Evolutionary conservation across 345 rosid genomes (phyloP), one percentile per base, ranked within the genome.

Genomic region (Psidium guajava): DNA sequence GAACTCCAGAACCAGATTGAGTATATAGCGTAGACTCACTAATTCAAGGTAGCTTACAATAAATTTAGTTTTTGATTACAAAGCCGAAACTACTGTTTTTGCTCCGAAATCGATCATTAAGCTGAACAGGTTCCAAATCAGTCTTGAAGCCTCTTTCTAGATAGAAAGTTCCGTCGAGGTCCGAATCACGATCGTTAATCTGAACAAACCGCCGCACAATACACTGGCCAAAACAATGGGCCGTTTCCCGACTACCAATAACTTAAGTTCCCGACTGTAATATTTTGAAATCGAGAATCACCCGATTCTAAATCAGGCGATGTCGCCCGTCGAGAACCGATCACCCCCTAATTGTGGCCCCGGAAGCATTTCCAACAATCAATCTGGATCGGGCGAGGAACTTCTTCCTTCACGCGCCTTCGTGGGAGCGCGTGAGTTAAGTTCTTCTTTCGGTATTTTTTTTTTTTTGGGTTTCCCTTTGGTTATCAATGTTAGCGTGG

Each of bases 1-100:
- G 73, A 59, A 27, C 36, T 12, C 1, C 8, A 27, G 8, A 13
- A 59, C 20, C 0, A 3, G 1, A n/a, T 58, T 13, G 8, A 58
- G 8, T 11, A 5, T 11, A 5, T 58, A n/a, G 36, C 8, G 1
- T n/a, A 0, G 16, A 58, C 8, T 2, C 6, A 27, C 0, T 0
- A 1, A 10, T 12, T 25, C 14, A 4, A 25, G 28, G 3, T 7
- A 2, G 24, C 22, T 9, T 18, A 6, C 5, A 18, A 16, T 18
- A 9, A 20, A 54, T 20, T 54, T 2, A 6, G 0, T 54, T 18
- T 3, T 22, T 22, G 0, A 0, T 55, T 22, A 25, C 11, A 22
- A 56, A 0, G 59, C 1, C 5, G 5, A 3, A 56, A 22, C 0
- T 10, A 8, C 1, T 20, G 25, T 22, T 54, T 54, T 54, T 54